Base-by-base conservation (phyloP, 2,329 filamentous ascomycete species). In the Zasmidium citrigriseum region DNA sequence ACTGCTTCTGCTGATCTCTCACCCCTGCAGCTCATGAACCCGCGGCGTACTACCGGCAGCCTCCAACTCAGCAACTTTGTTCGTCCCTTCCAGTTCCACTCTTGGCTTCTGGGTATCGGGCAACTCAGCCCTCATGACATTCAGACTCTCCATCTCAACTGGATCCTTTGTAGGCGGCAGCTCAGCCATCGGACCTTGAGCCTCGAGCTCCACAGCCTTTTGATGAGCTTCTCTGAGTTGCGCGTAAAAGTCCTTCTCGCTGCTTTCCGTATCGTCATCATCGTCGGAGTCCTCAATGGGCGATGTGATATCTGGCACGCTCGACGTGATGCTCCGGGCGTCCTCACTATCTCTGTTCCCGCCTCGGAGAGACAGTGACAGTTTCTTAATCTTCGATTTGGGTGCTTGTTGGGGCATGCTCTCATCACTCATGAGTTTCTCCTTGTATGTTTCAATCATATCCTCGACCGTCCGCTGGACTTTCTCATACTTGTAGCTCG, bases 341-440 rank as follows among this genome's bases (percentile, higher is more conserved):
- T 41, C 34, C 16, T 41, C 34, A 16, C 34, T 41, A 16, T n/a
- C 18, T n/a, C 34, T 41, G 34, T 41, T 41, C 5, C 34, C 34
- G 4, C 34, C 14, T n/a, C 34, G 34, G 16, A 41, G 34, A 9
- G 34, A 41, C 14, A 41, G 34, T 7, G 34, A 41, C 4, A 41
- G 34, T n/a, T 41, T 41, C 34, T 41, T 41, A 4, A 41, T 41
- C 14, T n/a, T 41, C 16, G 34, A 41, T n/a, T 11, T 16, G 7
- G 34, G 34, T 9, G 16, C 24, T 23, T 20, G 18, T 3, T 44
- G 10, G 16, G 65, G 60, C 44, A 66, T 22, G 27, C 62, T 57
- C 29, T 63, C 58, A 29, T 60, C 62, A 34, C 66, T 56, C 54
- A 66, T 65, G 11, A 65, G 48, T 23, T 58, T 60, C 46, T 66